Conservation (phyloP, 371 early-diverging fungal genomes). For the Amoeboaphelidium protococcarum region DNA sequence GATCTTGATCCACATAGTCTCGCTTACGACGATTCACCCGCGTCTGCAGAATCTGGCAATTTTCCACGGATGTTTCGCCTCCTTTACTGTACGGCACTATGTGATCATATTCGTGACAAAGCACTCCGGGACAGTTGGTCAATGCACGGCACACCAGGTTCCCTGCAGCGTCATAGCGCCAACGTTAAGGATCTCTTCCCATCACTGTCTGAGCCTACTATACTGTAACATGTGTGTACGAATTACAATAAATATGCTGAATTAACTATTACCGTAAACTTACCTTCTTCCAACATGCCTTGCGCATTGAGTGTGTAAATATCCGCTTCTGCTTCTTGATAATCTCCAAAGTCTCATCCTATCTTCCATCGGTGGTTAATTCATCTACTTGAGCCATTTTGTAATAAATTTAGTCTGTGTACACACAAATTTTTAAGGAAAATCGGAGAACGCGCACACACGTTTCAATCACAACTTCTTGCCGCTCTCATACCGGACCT, state of each 20-base stretch:
- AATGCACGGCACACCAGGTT: not conserved
- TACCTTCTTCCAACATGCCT: not conserved
- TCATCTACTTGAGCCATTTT: too few species aligned
- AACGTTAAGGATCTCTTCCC: not conserved
- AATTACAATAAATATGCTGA: too few species aligned
- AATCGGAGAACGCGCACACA: too few species aligned
- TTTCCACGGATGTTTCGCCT: not conserved
- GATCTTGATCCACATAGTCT: not conserved
- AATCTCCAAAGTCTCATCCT: not conserved
- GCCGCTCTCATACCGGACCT: too few species aligned
- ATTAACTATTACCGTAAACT: too few species aligned
- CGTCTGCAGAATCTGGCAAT: slow-evolving; percentile 1
- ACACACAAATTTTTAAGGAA: too few species aligned
- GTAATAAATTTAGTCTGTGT: too few species aligned
- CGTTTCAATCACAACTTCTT: too few species aligned
- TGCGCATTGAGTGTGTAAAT: not conserved
- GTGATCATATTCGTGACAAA: not conserved
- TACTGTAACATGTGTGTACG: too few species aligned
- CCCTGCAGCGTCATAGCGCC: not conserved
- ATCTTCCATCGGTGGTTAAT: too few species aligned
- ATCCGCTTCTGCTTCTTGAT: not conserved
- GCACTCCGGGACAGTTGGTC: not conserved
- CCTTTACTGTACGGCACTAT: not conserved
- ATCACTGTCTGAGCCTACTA: not conserved
- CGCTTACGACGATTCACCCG: not conserved